Evolutionary conservation across 176 grass and related monocot species (phyloP), one percentile per base, ranked within the genome.

Genomic region (Saccharum spontaneum): DNA sequence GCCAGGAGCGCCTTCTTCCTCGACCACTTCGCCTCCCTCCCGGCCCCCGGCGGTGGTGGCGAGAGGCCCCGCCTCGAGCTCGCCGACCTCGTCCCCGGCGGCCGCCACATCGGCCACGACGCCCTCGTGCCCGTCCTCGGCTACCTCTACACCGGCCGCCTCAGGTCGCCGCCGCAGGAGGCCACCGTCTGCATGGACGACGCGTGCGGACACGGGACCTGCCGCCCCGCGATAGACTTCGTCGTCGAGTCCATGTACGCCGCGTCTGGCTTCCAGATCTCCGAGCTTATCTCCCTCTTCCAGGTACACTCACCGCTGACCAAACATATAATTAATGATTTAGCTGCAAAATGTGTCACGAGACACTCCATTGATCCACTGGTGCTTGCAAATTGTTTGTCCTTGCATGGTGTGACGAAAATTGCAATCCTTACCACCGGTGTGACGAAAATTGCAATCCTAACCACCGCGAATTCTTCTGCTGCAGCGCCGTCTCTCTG

Each of bases 1-100:
- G 90, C 93, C 48, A 82, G 90, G 90, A 92, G 93, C 83, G 44
- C 50, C 76, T 95, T 95, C 83, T 95, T 95, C 73, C 52, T 57
- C 43, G 77, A 82, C 6, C 86, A 88, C 77, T 89, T 92, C 93
- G 73, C 92, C 31, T 67, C 64, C 43, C 41, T 83, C 77, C 45
- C 46, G n/a, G 10, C 36, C 31, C 10, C 28, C 12, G 76, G 57
- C 48, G 10, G 2, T 14, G 71, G 6, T 2, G 82, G 77, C 20
- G 85, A 85, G 45, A 92, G 57, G 75, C 82, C 75, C 1, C 79
- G 41, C 22, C 88, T 92, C 17, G 31, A 64, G 75, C 90, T 94
- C 79, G 71, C 65, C 12, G 48, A 69, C 11, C 79, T 92, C 39
- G 88, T 92, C 26, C 81, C 87, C 3, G 74, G 83, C 16, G 93